Evolutionary conservation across 2,329 filamentous ascomycete genomes (phyloP), one percentile per base, ranked within the genome.

Genomic region (Talaromyces piceae): DNA sequence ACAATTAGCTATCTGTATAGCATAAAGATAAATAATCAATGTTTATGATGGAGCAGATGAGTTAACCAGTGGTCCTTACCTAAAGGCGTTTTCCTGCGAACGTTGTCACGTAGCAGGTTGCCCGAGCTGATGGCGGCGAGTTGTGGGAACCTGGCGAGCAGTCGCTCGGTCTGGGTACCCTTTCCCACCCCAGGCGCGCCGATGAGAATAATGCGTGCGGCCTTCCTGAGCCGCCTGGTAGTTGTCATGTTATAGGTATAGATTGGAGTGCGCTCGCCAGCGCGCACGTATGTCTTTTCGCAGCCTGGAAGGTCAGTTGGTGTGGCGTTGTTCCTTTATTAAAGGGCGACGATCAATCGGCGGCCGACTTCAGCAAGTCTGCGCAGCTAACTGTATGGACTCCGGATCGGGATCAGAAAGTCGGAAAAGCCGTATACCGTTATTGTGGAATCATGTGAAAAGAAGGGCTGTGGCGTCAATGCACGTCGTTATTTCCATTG

Each of bases 161-260:
- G 77, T 55, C 93, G 83, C 69, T 95, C 88, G 47, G 88, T 89
- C 74, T 98, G 93, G 3, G 93, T 98, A 56, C 91, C 93, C 71
- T 98, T 98, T 56, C 93, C 93, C 52, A 95, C 93, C 53, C 91
- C 91, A n/a, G 93, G 93, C 48, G 91, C 91, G 61, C 93, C 93
- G 61, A 98, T 82, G 59, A 98, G 82, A 65, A 98, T 97, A 57
- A 97, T 85, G 56, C 93, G 87, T 50, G 93, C 93, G 52, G 93
- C 91, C 72, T 79, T 84, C 58, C 78, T 80, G 64, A 94, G 81
- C 73, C 82, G 70, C 59, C 67, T 73, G 25, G 63, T 64, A n/a
- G 60, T 56, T 47, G 61, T 37, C 33, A 37, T 37, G 33, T 20
- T 5, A 20, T 37, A 16, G 11, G 28, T 4, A 7, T 33, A 20